These are phyloP conservation scores for Fraxinus ornus DNA, from an alignment of 305 asterid genomes.

Conservation along the genomic window DNA sequence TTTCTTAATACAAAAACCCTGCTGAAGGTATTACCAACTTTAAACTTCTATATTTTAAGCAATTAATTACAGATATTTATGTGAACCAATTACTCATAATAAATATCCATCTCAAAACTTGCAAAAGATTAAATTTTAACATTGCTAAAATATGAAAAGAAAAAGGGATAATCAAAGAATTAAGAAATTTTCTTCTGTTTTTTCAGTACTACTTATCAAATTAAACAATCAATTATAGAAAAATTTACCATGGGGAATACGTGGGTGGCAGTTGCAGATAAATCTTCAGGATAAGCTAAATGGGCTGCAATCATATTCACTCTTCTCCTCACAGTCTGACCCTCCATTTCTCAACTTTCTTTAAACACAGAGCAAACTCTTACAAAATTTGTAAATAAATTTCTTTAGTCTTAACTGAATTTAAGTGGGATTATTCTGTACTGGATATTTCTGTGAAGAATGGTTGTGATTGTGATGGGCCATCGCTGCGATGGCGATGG, in stretches of 20 bases:
- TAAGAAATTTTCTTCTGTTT: not conserved
- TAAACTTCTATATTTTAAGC: not conserved
- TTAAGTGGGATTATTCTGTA: conserved; percentile 11
- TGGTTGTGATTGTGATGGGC: conserved; percentile 11
- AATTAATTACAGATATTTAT: too few species aligned
- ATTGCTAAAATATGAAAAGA: not conserved
- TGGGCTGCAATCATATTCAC: conserved; percentile 53
- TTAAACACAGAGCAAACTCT: conserved; percentile 10
- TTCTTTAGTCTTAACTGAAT: conserved; percentile 14
- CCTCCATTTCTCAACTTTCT: conserved; percentile 47
- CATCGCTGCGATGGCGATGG: conserved; percentile 1
- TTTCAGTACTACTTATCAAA: not conserved
- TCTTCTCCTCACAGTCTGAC: conserved; percentile 50
- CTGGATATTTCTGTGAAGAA: conserved; percentile 24
- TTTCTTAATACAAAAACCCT: not conserved
- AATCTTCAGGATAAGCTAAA: conserved; percentile 50
- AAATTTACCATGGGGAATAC: conserved; percentile 59
- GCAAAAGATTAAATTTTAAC: too few species aligned
- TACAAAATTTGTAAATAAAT: not conserved
- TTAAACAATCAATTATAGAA: not conserved
- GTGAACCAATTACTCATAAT: not conserved
- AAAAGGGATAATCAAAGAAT: not conserved
- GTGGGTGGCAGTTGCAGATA: conserved; percentile 63
- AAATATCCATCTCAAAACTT: not conserved
- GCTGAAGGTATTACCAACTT: not conserved